Conservation (phyloP, 805 yeast species). For the Candida fluviatilis region DNA sequence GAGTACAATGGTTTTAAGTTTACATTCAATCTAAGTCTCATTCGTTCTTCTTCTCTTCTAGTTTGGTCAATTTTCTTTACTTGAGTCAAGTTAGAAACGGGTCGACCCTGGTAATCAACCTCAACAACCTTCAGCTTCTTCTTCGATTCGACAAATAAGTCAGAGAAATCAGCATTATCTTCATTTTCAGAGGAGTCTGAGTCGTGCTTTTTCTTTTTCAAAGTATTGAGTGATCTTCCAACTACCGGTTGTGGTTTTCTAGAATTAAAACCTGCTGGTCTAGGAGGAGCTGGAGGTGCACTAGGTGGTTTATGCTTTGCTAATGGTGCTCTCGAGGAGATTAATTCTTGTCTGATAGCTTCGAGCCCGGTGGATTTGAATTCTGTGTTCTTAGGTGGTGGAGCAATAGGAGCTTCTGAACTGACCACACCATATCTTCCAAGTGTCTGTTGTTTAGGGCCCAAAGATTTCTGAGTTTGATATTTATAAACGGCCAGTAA, state of each 20-base stretch:
- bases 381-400: slow-evolving; percentile 23
- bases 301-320: slow-evolving; percentile 17
- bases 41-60: slow-evolving; percentile 62
- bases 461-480: slow-evolving; percentile 10
- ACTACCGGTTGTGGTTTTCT: slow-evolving; percentile 15
- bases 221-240: slow-evolving; percentile 35
- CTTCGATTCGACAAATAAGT: slow-evolving; percentile 34
- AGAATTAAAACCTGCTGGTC: slow-evolving; percentile 53
- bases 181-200: slow-evolving; percentile 33
- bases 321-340: slow-evolving; percentile 14
- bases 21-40: slow-evolving; percentile 76
- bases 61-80: slow-evolving; percentile 30
- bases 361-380: slow-evolving; percentile 30
- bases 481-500: slow-evolving; percentile 18
- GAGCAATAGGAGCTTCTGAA: slow-evolving; percentile 29
- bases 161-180: slow-evolving; percentile 36
- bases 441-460: slow-evolving; percentile 32
- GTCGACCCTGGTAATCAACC: slow-evolving; percentile 43
- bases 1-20: slow-evolving; percentile 72
- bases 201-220: slow-evolving; percentile 25
- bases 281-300: slow-evolving; percentile 43
- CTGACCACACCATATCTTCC: slow-evolving; percentile 31
- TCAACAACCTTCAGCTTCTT: slow-evolving; percentile 33
- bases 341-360: slow-evolving; percentile 29
- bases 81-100: slow-evolving; percentile 17